Conservation (phyloP, 305 asterid species). For the Solanum hybrid region DNA sequence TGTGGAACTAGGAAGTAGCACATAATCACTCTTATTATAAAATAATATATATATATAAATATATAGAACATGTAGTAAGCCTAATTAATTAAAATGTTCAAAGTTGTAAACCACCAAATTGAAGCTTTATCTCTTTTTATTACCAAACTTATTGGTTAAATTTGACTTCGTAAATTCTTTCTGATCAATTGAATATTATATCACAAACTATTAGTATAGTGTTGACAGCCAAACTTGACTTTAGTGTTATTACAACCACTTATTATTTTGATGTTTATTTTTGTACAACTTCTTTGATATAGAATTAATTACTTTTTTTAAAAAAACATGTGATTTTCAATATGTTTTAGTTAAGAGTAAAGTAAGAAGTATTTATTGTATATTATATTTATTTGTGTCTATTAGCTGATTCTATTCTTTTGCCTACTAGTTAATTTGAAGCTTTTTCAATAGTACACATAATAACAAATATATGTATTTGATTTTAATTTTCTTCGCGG, state of each 20-base stretch:
- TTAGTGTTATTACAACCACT: not conserved
- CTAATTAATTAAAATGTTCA: not conserved
- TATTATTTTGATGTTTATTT: not conserved
- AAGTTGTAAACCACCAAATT: not conserved
- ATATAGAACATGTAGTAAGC: not conserved
- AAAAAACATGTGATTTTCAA: not conserved
- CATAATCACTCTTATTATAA: too few species aligned
- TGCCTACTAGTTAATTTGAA: not conserved
- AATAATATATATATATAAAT: too few species aligned
- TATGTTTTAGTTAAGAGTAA: not conserved
- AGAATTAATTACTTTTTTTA: too few species aligned
- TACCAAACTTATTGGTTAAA: not conserved
- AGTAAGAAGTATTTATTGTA: not conserved
- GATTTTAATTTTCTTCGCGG: too few species aligned
- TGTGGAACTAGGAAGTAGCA: too few species aligned
- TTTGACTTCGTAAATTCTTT: not conserved
- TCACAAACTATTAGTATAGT: not conserved
- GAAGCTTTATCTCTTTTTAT: not conserved
- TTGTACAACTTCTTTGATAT: not conserved
- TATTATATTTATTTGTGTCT: not conserved
- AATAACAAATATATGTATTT: too few species aligned
- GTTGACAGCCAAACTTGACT: not conserved
- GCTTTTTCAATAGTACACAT: not conserved
- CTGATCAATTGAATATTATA: not conserved
- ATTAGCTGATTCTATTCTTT: not conserved